Conservation (phyloP, 2,329 filamentous ascomycete species). For the Colletotrichum sansevieriae region DNA sequence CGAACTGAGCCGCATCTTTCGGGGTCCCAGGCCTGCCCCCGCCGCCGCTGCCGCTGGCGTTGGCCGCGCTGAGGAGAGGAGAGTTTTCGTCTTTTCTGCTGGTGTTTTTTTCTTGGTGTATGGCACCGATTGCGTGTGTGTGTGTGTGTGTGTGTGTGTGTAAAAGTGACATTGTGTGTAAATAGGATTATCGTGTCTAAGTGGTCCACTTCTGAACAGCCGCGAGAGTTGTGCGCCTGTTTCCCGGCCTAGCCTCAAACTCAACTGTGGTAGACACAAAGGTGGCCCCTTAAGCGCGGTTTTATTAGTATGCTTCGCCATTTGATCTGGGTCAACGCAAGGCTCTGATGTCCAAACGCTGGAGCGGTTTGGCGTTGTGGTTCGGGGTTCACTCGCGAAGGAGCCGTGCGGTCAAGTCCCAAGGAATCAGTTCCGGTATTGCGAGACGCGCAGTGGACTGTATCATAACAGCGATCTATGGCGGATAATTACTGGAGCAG, state of each 20-base stretch:
- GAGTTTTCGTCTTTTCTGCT: background rate
- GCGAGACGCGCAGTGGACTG: background rate
- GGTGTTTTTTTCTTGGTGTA: background rate
- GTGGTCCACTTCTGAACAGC: background rate
- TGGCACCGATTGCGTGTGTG: too few species aligned
- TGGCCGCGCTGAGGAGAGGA: background rate
- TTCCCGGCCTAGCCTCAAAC: conserved; percentile 20
- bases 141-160: too few species aligned
- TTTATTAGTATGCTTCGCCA: background rate
- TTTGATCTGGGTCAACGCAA: background rate
- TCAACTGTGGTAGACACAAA: background rate
- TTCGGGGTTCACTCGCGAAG: background rate
- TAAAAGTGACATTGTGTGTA: conserved; percentile 5
- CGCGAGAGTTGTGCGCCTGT: conserved; percentile 8
- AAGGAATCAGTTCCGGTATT: background rate
- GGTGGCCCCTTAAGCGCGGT: conserved; percentile 13
- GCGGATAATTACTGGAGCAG: background rate
- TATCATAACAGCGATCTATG: background rate
- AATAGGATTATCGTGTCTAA: background rate
- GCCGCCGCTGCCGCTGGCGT: background rate
- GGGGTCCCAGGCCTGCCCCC: conserved; percentile 21
- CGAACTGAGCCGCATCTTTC: conserved; percentile 19
- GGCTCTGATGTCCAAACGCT: conserved; percentile 1
- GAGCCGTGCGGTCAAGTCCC: background rate
- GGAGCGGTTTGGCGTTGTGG: background rate